Percentiles rank a stretch among this genome's conserved stretches.
These are phyloP conservation scores for Lindgomyces ingoldianus DNA, from an alignment of 495 filamentous ascomycete genomes.

Conservation along the genomic window DNA sequence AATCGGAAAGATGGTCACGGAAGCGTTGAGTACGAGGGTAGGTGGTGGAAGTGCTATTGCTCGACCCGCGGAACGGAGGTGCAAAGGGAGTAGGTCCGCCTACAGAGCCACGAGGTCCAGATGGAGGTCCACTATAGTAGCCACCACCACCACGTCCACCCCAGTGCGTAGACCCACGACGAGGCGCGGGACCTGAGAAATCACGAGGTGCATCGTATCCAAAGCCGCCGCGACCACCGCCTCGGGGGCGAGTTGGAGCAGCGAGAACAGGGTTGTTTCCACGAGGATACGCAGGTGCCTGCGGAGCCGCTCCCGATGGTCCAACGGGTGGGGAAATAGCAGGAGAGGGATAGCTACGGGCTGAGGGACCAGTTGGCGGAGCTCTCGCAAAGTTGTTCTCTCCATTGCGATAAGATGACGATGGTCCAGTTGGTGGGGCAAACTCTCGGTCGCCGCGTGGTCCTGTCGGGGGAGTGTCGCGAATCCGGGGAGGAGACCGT, in stretches of 20 bases:
- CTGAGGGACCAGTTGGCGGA: slow-evolving; percentile 45
- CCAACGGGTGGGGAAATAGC: slow-evolving; percentile 52
- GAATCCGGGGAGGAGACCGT: slow-evolving; percentile 30
- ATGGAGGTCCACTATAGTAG: slow-evolving; percentile 27
- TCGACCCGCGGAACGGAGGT: slow-evolving; percentile 49
- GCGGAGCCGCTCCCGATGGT: slow-evolving; percentile 50
- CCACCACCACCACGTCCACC: slow-evolving; percentile 32
- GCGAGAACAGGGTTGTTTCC: slow-evolving; percentile 55
- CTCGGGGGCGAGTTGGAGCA: slow-evolving; percentile 63
- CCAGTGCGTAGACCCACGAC: slow-evolving; percentile 37
- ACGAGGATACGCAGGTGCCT: slow-evolving; percentile 53
- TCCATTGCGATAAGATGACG: slow-evolving; percentile 39
- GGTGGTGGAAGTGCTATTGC: slow-evolving; percentile 51
- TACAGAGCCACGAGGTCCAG: slow-evolving; percentile 29
- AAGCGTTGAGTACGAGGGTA: slow-evolving; percentile 57
- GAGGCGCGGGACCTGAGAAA: slow-evolving; percentile 33
- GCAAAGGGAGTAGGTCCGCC: slow-evolving; percentile 23
- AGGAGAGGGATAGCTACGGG: slow-evolving; percentile 43
- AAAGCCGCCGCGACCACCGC: slow-evolving; percentile 45
- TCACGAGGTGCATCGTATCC: slow-evolving; percentile 41
- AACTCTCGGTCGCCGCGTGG: slow-evolving; percentile 33
- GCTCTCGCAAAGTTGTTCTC: slow-evolving; percentile 39
- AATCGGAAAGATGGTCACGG: slow-evolving; percentile 52
- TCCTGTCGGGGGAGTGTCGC: slow-evolving; percentile 39
- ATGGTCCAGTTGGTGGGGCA: slow-evolving; percentile 37